Evolutionary conservation across 371 early-diverging fungal species (phyloP), one percentile per base, ranked within the genome.

Genomic region (Mortierella sp.): DNA sequence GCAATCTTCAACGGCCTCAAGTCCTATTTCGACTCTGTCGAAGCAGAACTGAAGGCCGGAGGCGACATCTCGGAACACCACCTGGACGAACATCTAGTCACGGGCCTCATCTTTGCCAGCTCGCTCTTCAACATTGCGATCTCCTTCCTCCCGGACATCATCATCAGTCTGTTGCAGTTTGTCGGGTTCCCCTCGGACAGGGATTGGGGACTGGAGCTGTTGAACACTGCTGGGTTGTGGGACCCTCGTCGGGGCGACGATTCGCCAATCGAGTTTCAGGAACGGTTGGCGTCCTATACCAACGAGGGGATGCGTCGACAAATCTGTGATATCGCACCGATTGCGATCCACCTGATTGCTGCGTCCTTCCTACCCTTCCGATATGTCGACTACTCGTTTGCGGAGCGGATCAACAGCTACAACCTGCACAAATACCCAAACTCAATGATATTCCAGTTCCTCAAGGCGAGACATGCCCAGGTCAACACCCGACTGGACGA

Each of bases 1-100:
- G 77, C 81, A 9, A 74, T 77, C 70, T 77, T 81, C 65, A 81
- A 81, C 45, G 81, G 81, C 19, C 71, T 81, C 43, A 81, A 77
- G 43, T 65, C 73, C 2, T 77, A 81, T 24, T 74, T 81, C 41
- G 81, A 81, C 48, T 11, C 14, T 3, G 74, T 74, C 14, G 81
- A 81, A 37, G 74, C 70, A 16, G 81, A 81, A 43, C 81, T 81
- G 34, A 81, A 77, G 64, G 81, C 77, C 2, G 81, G 81, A 6
- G 77, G 77, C 43, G 81, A 81, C 41, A 81, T 81, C 31, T 53
- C 77, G 2, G 74, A 81, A 48, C 65, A 81, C 37, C 64, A 77
- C 24, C 48, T 81, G 24, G 81, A 81, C 48, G 81, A 81, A 31
- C 81, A 81, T 65, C 26, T 81, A 22, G 70, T 77, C 22, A 81